phyloP scores from a whole-genome alignment of 345 rosid genomes.

The Bruguiera sexangula region DNA sequence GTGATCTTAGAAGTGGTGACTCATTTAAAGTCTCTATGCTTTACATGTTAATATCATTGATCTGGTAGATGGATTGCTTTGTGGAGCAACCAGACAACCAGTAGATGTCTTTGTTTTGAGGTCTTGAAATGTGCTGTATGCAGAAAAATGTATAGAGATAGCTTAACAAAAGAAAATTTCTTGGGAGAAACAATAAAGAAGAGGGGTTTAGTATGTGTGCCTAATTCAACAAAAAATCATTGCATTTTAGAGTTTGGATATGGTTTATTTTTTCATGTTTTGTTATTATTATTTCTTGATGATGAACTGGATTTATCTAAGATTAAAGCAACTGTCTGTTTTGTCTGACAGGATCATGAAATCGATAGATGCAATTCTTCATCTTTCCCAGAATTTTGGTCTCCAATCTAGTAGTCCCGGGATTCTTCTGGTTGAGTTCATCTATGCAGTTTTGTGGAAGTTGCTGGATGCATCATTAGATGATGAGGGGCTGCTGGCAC shows the following conservation, averaged over 20 bases:
- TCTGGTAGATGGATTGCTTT: not conserved
- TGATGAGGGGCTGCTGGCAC: constrained; percentile 85
- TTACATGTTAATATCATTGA: not conserved
- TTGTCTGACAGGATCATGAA: constrained; percentile 64
- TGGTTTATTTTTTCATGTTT: not conserved
- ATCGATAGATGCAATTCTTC: constrained; percentile 65
- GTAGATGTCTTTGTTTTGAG: constrained; percentile 1
- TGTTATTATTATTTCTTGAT: not conserved
- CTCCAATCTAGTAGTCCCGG: constrained; percentile 60
- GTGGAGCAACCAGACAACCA: not conserved
- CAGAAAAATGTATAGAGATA: not conserved
- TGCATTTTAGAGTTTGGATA: constrained; percentile 3
- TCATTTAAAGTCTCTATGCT: not conserved
- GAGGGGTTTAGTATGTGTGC: not conserved
- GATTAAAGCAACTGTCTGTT: not conserved
- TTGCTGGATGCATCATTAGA: constrained; percentile 87
- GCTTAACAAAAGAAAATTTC: not conserved
- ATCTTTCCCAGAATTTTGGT: constrained; percentile 76
- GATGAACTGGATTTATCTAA: not conserved
- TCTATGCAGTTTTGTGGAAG: constrained; percentile 76
- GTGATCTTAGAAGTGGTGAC: not conserved
- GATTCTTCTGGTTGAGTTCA: constrained; percentile 61
- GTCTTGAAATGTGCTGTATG: not conserved
- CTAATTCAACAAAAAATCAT: not conserved
- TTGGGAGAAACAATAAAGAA: not conserved